A percentile compares a stretch with the other conserved stretches of the same genome.
These are phyloP conservation scores for Hippophae gyantsensis DNA, from an alignment of 306 rosid genomes.

Conservation along the genomic window DNA sequence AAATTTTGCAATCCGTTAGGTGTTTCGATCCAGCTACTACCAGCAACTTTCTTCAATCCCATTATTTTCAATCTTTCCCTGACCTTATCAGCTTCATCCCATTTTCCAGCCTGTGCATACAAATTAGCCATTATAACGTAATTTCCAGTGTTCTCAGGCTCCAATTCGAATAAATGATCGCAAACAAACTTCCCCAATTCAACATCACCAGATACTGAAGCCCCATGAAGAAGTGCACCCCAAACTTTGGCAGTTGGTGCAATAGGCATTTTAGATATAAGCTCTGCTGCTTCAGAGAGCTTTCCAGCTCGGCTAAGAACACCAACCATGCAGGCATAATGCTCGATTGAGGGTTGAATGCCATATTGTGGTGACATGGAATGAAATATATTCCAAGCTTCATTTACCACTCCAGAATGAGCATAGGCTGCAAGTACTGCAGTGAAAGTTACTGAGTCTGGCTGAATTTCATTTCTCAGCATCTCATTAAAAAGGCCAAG, in stretches of 20 bases:
- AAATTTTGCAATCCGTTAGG: constrained; percentile 37
- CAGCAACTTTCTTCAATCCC: constrained; percentile 61
- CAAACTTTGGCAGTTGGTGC: constrained; percentile 77
- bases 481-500: constrained; percentile 50
- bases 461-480: constrained; percentile 53
- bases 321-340: constrained; percentile 81
- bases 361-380: constrained; percentile 37
- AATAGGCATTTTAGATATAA: constrained; percentile 59
- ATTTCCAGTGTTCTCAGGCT: constrained; percentile 76
- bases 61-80: constrained; percentile 50
- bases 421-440: constrained; percentile 64
- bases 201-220: constrained; percentile 63
- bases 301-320: constrained; percentile 77
- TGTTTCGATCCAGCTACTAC: constrained; percentile 68
- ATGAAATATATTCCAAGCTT: constrained; percentile 71
- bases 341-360: constrained; percentile 63
- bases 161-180: constrained; percentile 53
- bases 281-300: constrained; percentile 55
- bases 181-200: constrained; percentile 58
- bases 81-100: constrained; percentile 65
- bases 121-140: constrained; percentile 79
- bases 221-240: constrained; percentile 82
- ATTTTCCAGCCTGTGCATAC: constrained; percentile 64
- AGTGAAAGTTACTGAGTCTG: constrained; percentile 65
- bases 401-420: constrained; percentile 62